Evolutionary conservation across 192 early-diverging fungal genomes (phyloP).

Genomic region (Linnemannia exigua): DNA sequence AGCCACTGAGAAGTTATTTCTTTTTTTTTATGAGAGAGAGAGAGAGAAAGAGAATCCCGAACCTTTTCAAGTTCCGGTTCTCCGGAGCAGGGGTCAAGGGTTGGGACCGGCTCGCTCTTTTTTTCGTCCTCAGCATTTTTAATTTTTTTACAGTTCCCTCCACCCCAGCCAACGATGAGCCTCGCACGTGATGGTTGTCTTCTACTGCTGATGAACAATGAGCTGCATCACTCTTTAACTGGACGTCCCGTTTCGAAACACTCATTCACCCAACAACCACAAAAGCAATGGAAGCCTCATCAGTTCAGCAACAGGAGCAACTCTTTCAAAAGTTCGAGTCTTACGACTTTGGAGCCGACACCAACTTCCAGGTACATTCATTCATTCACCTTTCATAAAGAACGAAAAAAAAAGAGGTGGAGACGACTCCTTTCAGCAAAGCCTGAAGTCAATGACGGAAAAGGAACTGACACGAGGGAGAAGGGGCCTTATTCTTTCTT

Average conservation of each 20-base stretch:
- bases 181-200: too few species aligned
- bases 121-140: neutral
- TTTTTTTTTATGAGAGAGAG: neutral
- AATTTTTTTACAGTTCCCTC: neutral
- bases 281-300: slow-evolving; percentile 11
- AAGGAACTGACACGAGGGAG: neutral
- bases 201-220: too few species aligned
- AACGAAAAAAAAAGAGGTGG: neutral
- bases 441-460: neutral
- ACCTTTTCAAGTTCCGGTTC: neutral
- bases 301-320: slow-evolving; percentile 19
- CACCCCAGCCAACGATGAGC: too few species aligned
- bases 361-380: slow-evolving; percentile 42
- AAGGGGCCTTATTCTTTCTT: neutral
- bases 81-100: neutral
- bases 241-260: too few species aligned
- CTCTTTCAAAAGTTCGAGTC: slow-evolving; percentile 34
- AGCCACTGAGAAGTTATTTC: neutral
- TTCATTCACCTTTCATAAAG: neutral
- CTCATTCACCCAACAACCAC: neutral
- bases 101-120: neutral
- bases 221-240: too few species aligned
- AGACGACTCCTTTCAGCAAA: too few species aligned
- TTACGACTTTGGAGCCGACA: slow-evolving; percentile 45
- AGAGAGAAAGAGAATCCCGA: neutral